Percentiles rank a stretch among this genome's conserved stretches.
Evolutionary conservation across 2,329 filamentous ascomycete species (phyloP).

Genomic region (Fusarium sp.): DNA sequence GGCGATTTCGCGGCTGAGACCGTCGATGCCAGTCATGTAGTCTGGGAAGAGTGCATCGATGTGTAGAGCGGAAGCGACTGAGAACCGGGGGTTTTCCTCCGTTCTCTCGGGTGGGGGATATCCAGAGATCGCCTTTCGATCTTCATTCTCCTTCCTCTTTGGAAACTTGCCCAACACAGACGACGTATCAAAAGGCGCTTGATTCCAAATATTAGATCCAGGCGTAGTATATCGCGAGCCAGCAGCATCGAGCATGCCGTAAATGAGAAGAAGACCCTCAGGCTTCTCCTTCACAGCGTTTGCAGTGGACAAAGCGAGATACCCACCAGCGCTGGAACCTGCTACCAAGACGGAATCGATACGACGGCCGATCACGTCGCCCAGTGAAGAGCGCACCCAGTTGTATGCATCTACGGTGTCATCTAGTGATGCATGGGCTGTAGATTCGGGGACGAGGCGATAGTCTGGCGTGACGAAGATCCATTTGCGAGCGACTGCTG

Average conservation of each 20-base stretch:
- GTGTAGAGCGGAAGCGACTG: slow-evolving; percentile 33
- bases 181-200: slow-evolving; percentile 18
- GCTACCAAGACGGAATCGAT: slow-evolving; percentile 29
- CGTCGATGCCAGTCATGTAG: slow-evolving; percentile 35
- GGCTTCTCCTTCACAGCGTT: slow-evolving; percentile 17
- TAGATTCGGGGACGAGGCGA: slow-evolving; percentile 39
- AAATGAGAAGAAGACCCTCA: slow-evolving; percentile 23
- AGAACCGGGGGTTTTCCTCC: not conserved
- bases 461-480: slow-evolving; percentile 43
- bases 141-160: not conserved
- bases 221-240: slow-evolving; percentile 28
- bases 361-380: slow-evolving; percentile 9
- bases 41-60: slow-evolving; percentile 39
- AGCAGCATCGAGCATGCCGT: slow-evolving; percentile 36
- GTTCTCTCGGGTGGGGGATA: not conserved
- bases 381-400: slow-evolving; percentile 31
- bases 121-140: slow-evolving; percentile 17
- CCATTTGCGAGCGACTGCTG: slow-evolving; percentile 36
- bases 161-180: slow-evolving; percentile 32
- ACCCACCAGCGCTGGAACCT: slow-evolving; percentile 41
- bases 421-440: slow-evolving; percentile 31
- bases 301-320: slow-evolving; percentile 33
- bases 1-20: slow-evolving; percentile 16
- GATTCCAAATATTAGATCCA: slow-evolving; percentile 27
- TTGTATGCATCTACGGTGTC: slow-evolving; percentile 38